Evolutionary conservation across 208 protist genomes (phyloP), one percentile per base, ranked within the genome.

Genomic region (Wallacemonas sp.): DNA sequence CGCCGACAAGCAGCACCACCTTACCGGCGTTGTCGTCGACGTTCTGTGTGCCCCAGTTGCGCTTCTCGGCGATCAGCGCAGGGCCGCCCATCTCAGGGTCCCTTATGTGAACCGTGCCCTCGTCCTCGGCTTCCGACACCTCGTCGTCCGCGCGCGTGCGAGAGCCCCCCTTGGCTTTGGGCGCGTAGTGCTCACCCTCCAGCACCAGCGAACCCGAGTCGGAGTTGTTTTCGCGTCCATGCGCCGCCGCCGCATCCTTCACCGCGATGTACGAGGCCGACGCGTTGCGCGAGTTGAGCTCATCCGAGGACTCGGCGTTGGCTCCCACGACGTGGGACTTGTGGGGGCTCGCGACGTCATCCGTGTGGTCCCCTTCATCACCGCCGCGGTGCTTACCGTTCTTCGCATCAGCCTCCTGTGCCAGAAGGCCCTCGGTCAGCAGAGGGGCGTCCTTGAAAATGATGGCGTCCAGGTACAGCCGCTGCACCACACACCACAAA

Each of bases 401-500:
- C 21, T 30, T 26, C 6, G 10, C 44, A 24, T 66, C 34, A 29
- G 19, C 29, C 29, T 65, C 42, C 5, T 52, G 26, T 5, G 19
- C 34, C 15, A 32, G 10, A 26, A 30, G 26, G 8, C n/a, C 38
- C 15, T 42, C 30, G 24, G 15, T 39, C 22, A 29, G 15, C 19
- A 19, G 39, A 29, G 26, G 17, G 1, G 36, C 57, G 21, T 42
- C 34, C 10, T 37, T 21, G 55, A 70, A 55, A 44, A 79, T 66
- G 29, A 90, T 61, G 8, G 81, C 83, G 44, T 94, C 87, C 15
- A 91, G 76, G 66, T 94, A 91, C 2, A 92, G 72, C 2, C 85
- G 77, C 69, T 94, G 88, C 62, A 91, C 76, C 26, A 91, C 84
- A 62, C 85, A 91, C 83, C 88, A 94, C 3, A 91, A 32, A 17